phyloP scores from a whole-genome alignment of 768 basidiomycete species.

The Suillus hirtellus region DNA sequence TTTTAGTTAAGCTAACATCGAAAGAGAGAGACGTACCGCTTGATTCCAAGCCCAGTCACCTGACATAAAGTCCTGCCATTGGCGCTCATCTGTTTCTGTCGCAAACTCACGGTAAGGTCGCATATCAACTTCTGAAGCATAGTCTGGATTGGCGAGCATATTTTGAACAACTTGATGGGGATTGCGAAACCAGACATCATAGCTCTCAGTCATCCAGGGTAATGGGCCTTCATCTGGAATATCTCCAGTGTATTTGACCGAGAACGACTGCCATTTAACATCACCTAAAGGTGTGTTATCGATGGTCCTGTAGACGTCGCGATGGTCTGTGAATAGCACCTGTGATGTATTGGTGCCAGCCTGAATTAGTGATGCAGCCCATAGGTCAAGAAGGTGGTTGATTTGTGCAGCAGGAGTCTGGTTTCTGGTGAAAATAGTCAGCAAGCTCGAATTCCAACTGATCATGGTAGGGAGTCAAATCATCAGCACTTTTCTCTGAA shows the following conservation, averaged over 20 bases:
- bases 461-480: constrained; percentile 18
- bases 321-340: constrained; percentile 28
- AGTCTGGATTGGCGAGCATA: too few species aligned
- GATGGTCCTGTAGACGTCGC: constrained; percentile 35
- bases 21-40: too few species aligned
- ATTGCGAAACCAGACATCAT: too few species aligned
- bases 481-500: background rate
- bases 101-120: too few species aligned
- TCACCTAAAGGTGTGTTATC: constrained; percentile 37
- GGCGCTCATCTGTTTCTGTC: too few species aligned
- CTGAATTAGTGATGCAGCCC: constrained; percentile 12
- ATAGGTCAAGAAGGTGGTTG: constrained; percentile 25
- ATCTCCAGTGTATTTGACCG: too few species aligned
- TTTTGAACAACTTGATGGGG: too few species aligned
- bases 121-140: too few species aligned
- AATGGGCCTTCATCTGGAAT: too few species aligned
- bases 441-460: constrained; percentile 20
- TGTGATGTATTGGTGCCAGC: constrained; percentile 7
- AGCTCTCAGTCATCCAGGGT: too few species aligned
- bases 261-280: constrained; percentile 17
- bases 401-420: constrained; percentile 28
- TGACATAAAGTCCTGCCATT: too few species aligned
- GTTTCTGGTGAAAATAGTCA: constrained; percentile 9
- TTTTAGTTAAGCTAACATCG: background rate
- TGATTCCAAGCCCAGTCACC: too few species aligned